Conservation (phyloP, 768 basidiomycete genomes). For the Hypholoma fasciculare region DNA sequence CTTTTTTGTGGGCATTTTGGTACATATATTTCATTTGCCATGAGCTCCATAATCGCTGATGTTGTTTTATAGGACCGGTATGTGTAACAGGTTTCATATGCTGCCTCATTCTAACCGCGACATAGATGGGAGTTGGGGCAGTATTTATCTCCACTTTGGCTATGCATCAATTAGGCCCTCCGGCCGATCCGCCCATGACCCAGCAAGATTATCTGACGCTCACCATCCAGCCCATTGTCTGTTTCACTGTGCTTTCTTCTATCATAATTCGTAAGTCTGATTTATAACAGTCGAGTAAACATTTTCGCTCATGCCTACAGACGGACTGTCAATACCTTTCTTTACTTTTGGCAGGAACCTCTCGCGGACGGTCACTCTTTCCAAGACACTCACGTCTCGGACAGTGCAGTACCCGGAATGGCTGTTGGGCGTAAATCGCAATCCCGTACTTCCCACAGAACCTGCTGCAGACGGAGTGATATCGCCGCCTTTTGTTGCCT, state of each 20-base stretch:
- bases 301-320: conserved; percentile 27
- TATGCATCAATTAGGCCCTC: conserved; percentile 55
- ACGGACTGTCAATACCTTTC: conserved; percentile 71
- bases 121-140: conserved; percentile 88
- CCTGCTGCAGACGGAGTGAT: not conserved
- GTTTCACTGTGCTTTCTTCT: conserved; percentile 85
- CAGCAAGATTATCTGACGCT: conserved; percentile 76
- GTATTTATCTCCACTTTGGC: conserved; percentile 86
- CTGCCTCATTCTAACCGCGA: not conserved
- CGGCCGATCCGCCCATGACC: conserved; percentile 58
- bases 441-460: conserved; percentile 13
- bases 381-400: conserved; percentile 40
- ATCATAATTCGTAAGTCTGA: conserved; percentile 71
- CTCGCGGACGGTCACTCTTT: conserved; percentile 46
- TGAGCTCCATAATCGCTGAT: conserved; percentile 1
- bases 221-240: conserved; percentile 77
- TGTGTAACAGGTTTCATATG: conserved; percentile 19
- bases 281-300: not conserved
- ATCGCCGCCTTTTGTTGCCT: too few relatives aligned
- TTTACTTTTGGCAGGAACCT: conserved; percentile 55
- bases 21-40: conserved; percentile 22
- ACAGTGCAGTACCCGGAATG: conserved; percentile 43
- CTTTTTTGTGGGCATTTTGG: conserved; percentile 93
- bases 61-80: conserved; percentile 47
- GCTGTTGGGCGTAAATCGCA: conserved; percentile 27